Percentiles rank a stretch among this genome's conserved stretches.
Evolutionary conservation across 1,284 basidiomycete genomes (phyloP).

Genomic region (Takashimella tepidaria): DNA sequence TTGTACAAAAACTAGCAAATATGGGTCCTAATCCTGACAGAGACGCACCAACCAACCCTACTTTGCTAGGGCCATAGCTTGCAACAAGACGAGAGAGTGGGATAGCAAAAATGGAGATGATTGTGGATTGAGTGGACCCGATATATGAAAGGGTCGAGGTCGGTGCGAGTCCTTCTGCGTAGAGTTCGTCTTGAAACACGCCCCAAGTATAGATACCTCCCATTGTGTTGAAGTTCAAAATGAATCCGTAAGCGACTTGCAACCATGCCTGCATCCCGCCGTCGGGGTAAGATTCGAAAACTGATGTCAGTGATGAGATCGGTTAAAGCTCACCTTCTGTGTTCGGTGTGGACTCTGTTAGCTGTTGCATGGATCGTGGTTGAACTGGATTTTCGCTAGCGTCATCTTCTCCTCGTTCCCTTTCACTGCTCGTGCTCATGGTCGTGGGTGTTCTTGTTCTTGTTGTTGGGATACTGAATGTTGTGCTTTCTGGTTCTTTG

Average conservation of each 20-base stretch:
- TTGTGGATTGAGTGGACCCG: conserved; percentile 29
- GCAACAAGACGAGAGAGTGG: conserved; percentile 32
- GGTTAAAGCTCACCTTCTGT: neutral
- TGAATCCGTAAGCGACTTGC: neutral
- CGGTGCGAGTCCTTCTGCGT: conserved; percentile 29
- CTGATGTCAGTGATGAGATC: neutral
- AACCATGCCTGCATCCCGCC: neutral
- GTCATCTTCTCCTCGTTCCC: neutral
- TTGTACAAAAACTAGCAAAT: conserved; percentile 11
- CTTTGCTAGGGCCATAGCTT: conserved; percentile 25
- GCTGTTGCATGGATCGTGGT: neutral
- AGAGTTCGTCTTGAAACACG: conserved; percentile 34
- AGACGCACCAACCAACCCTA: conserved; percentile 23
- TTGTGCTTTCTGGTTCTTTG: too few species aligned
- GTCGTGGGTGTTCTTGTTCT: neutral
- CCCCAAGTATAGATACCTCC: conserved; percentile 42
- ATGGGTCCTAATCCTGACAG: neutral
- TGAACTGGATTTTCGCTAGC: neutral
- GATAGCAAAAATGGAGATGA: conserved; percentile 33
- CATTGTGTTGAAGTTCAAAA: conserved; percentile 16
- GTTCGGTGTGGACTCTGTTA: neutral
- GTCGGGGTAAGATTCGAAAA: neutral
- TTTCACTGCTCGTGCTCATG: neutral
- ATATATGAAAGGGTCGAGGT: conserved; percentile 40
- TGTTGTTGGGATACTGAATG: too few species aligned